Conservation (phyloP, 2,329 filamentous ascomycete genomes). For the Chlorencoelia australis region DNA sequence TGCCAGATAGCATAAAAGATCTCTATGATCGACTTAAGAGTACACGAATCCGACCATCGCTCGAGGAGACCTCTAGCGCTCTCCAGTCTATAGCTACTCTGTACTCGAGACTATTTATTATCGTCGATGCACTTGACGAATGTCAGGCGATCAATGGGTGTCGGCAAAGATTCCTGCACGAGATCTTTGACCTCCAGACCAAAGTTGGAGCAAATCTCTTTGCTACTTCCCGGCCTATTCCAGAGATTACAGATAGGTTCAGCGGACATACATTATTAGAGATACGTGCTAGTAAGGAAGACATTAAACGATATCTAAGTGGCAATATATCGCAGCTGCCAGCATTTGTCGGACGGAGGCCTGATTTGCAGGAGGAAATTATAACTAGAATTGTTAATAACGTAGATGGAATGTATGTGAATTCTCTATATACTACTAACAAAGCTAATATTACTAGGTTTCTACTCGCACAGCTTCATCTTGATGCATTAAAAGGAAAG, state of each 20-base stretch:
- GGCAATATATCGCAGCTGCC: constrained; percentile 16
- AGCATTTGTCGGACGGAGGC: constrained; percentile 10
- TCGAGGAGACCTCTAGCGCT: constrained; percentile 7
- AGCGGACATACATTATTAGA: constrained; percentile 13
- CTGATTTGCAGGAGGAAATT: constrained; percentile 18
- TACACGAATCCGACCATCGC: constrained; percentile 18
- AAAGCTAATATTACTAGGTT: no score
- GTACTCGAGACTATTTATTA: constrained; percentile 11
- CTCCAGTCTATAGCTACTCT: constrained; percentile 8
- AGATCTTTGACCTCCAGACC: constrained; percentile 13
- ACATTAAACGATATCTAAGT: constrained; percentile 17
- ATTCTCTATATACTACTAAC: no score
- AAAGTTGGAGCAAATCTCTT: constrained; percentile 20
- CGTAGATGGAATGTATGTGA: constrained; percentile 26
- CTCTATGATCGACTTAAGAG: constrained; percentile 23
- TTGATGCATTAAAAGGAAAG: constrained; percentile 25
- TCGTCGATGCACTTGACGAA: constrained; percentile 17
- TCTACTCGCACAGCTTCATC: constrained; percentile 27
- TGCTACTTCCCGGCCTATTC: constrained; percentile 26
- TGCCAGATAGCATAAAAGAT: constrained; percentile 22
- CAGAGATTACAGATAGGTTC: constrained; percentile 20
- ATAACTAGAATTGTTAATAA: constrained; percentile 13
- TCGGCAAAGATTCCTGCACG: constrained; percentile 1
- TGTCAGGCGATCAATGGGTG: constrained; percentile 8
- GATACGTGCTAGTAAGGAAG: constrained; percentile 25